phyloP scores from a whole-genome alignment of 2,329 filamentous ascomycete species.

The Trichophyton verrucosum region DNA sequence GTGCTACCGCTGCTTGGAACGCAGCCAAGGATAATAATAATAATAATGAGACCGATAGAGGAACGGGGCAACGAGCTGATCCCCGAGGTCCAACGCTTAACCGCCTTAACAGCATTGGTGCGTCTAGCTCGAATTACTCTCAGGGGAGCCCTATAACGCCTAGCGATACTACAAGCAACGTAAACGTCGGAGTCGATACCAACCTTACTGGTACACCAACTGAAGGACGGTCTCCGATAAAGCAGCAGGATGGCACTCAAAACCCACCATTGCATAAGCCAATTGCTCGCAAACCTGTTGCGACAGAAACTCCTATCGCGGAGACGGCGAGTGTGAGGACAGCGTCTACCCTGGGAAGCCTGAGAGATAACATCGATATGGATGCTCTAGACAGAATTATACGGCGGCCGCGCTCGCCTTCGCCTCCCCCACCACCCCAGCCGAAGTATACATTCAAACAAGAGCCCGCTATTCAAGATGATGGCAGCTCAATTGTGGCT shows the following conservation, averaged over 20 bases:
- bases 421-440: constrained; percentile 2
- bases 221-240: background rate
- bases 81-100: background rate
- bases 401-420: constrained; percentile 13
- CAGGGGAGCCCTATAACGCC: constrained; percentile 8
- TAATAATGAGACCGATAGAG: background rate
- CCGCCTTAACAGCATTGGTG: constrained; percentile 13
- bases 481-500: constrained; percentile 50
- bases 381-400: constrained; percentile 40
- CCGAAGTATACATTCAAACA: constrained; percentile 3
- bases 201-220: background rate
- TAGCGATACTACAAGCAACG: background rate
- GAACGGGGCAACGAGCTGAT: background rate
- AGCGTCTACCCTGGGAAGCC: constrained; percentile 30
- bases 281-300: constrained; percentile 36
- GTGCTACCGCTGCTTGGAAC: constrained; percentile 31
- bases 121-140: constrained; percentile 6
- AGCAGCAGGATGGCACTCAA: constrained; percentile 24
- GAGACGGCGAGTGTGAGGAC: constrained; percentile 18
- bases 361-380: constrained; percentile 34
- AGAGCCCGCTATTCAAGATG: constrained; percentile 38
- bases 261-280: constrained; percentile 31
- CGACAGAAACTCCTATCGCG: constrained; percentile 15
- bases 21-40: constrained; percentile 5
- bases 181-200: background rate